Evolutionary conservation across 83 land plant genomes (phyloP), one percentile per base, ranked within the genome.

Genomic region (Diphasiastrum complanatum): DNA sequence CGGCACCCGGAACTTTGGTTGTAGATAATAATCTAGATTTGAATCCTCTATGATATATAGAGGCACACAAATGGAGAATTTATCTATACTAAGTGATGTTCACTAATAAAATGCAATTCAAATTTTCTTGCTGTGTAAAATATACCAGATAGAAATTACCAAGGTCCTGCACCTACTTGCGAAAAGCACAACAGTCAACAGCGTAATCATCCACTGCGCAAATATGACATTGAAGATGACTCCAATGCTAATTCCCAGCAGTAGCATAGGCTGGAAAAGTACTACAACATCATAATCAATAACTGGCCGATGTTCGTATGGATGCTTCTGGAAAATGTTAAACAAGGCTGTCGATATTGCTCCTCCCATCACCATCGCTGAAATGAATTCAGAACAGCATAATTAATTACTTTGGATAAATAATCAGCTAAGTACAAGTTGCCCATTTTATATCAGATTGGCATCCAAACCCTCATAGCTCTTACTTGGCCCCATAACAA

Each of bases 361-460:
- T 27, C 78, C 81, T 23, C 89, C 93, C 85, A 81, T 81, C 34
- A 87, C 84, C 93, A 87, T 87, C 67, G 89, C 93, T 86, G 68
- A 32, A 1, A 41, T 6, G 35, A 5, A 5, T 24, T n/a, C n/a
- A n/a, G n/a, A n/a, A n/a, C n/a, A n/a, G n/a, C n/a, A n/a, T n/a
- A n/a, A n/a, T n/a, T n/a, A n/a, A n/a, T n/a, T n/a, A n/a, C n/a
- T n/a, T n/a, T n/a, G n/a, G n/a, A n/a, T n/a, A n/a, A n/a, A n/a
- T n/a, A n/a, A n/a, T n/a, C n/a, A n/a, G n/a, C n/a, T n/a, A n/a
- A n/a, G n/a, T n/a, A n/a, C n/a, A n/a, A n/a, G n/a, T n/a, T n/a
- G n/a, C n/a, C n/a, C n/a, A n/a, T n/a, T n/a, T n/a, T n/a, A n/a
- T n/a, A n/a, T n/a, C n/a, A n/a, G n/a, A n/a, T n/a, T n/a, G n/a